phyloP scores from a whole-genome alignment of 1,139 yeast genomes.

The Entelexis sorbosivorans region DNA sequence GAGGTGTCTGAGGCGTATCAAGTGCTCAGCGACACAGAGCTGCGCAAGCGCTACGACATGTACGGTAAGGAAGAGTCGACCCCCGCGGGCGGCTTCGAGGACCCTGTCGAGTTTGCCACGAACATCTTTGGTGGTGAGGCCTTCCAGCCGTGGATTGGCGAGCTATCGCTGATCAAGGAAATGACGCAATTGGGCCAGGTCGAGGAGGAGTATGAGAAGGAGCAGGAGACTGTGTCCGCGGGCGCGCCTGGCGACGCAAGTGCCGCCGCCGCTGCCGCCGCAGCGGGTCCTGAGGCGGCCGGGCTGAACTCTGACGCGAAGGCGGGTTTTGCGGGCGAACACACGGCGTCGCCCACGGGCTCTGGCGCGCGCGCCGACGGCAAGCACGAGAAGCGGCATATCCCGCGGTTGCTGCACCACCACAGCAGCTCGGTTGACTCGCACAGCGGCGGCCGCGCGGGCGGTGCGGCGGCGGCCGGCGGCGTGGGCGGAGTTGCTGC shows the following conservation, averaged over 20 bases:
- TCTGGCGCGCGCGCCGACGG: background rate
- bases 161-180: slow-evolving; percentile 74
- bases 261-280: background rate
- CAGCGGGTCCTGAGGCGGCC: slow-evolving; percentile 1
- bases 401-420: slow-evolving; percentile 14
- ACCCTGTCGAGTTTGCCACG: slow-evolving; percentile 78
- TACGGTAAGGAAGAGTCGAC: slow-evolving; percentile 76
- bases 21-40: slow-evolving; percentile 62
- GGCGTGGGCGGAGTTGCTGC: background rate
- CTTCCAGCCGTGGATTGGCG: slow-evolving; percentile 81
- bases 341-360: background rate
- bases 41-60: slow-evolving; percentile 70
- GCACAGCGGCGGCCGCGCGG: background rate
- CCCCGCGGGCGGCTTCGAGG: slow-evolving; percentile 78
- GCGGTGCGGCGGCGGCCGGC: background rate
- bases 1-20: slow-evolving; percentile 68
- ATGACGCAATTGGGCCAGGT: slow-evolving; percentile 61
- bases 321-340: background rate
- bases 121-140: slow-evolving; percentile 90
- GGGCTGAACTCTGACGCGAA: background rate
- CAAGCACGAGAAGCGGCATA: slow-evolving; percentile 10
- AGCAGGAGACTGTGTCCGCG: slow-evolving; percentile 1
- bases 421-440: background rate
- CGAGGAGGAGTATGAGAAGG: slow-evolving; percentile 13
- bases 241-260: background rate